Percentiles rank a stretch among this genome's conserved stretches.
Evolutionary conservation across 208 protist genomes (phyloP).

Genomic region (Leishmania mexicana): DNA sequence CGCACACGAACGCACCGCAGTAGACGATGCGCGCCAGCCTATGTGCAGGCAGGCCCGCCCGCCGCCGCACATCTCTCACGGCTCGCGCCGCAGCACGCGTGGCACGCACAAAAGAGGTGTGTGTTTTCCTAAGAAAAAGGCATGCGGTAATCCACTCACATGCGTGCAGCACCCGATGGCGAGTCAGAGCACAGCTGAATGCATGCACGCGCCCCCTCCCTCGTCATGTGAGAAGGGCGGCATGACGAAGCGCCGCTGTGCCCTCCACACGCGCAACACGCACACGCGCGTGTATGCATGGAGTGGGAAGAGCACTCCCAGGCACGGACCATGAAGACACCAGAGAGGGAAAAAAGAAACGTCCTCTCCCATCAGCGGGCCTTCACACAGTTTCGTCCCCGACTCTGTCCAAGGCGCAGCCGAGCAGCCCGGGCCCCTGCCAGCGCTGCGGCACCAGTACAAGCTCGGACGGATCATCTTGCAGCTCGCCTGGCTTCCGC

Average conservation of each 20-base stretch:
- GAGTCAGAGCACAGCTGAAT: too few relatives aligned
- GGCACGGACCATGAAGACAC: background rate
- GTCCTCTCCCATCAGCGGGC: background rate
- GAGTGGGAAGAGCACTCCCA: background rate
- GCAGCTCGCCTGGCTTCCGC: conserved; percentile 24
- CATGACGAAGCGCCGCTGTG: too few relatives aligned
- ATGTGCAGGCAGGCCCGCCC: background rate
- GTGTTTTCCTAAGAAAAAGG: too few relatives aligned
- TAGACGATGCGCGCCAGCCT: background rate
- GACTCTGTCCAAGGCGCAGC: conserved; percentile 71
- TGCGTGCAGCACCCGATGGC: too few relatives aligned
- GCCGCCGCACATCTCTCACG: background rate
- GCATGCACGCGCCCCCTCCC: too few relatives aligned
- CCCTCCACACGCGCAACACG: too few relatives aligned
- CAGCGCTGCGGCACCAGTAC: conserved; percentile 71
- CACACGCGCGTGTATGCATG: background rate
- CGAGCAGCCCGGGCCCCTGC: conserved; percentile 71
- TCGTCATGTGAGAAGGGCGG: too few relatives aligned
- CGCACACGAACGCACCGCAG: background rate
- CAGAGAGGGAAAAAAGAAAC: background rate
- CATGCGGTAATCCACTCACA: too few relatives aligned
- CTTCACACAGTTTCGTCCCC: background rate
- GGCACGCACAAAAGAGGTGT: too few relatives aligned
- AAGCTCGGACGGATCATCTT: conserved; percentile 40
- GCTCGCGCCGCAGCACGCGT: background rate